phyloP scores from a whole-genome alignment of 2,329 filamentous ascomycete genomes.

The Pseudogymnoascus sp. region DNA sequence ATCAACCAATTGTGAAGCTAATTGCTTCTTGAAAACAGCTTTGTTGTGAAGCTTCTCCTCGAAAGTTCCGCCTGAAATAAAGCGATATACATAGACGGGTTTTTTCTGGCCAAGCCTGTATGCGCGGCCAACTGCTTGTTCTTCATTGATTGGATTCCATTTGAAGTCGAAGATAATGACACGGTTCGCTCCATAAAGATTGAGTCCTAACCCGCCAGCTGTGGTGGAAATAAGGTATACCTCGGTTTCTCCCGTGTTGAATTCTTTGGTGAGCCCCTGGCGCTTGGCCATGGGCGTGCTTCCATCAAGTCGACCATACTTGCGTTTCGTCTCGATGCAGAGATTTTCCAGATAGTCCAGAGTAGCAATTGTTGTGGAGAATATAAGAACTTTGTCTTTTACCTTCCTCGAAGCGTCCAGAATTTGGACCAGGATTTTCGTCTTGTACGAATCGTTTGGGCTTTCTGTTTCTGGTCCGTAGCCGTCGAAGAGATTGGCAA shows the following conservation, averaged over 20 bases:
- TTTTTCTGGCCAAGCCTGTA: constrained; percentile 81
- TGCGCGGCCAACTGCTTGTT: constrained; percentile 78
- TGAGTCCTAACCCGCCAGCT: constrained; percentile 76
- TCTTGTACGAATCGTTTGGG: constrained; percentile 54
- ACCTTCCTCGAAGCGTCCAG: constrained; percentile 53
- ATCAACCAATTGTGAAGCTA: constrained; percentile 74
- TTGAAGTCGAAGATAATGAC: constrained; percentile 79
- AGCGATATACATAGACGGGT: constrained; percentile 75
- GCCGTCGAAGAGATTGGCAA: constrained; percentile 11
- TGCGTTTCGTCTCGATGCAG: constrained; percentile 42
- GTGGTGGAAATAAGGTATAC: constrained; percentile 77
- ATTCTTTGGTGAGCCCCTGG: constrained; percentile 56
- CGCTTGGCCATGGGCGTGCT: constrained; percentile 47
- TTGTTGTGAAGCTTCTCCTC: constrained; percentile 68
- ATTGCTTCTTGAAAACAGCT: constrained; percentile 72
- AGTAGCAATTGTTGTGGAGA: constrained; percentile 64
- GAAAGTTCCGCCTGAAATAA: constrained; percentile 70
- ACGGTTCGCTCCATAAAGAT: constrained; percentile 75
- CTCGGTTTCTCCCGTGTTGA: constrained; percentile 52
- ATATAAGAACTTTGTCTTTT: constrained; percentile 72
- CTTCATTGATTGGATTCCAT: constrained; percentile 74
- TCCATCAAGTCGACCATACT: constrained; percentile 60
- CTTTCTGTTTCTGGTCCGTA: constrained; percentile 32
- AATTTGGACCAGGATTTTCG: constrained; percentile 59
- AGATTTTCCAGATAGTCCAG: constrained; percentile 60